A percentile compares a stretch with the other conserved stretches of the same genome.
Evolutionary conservation across 352 stramenopile species (phyloP).

Genomic region (Pilasporangium apinafurcum): DNA sequence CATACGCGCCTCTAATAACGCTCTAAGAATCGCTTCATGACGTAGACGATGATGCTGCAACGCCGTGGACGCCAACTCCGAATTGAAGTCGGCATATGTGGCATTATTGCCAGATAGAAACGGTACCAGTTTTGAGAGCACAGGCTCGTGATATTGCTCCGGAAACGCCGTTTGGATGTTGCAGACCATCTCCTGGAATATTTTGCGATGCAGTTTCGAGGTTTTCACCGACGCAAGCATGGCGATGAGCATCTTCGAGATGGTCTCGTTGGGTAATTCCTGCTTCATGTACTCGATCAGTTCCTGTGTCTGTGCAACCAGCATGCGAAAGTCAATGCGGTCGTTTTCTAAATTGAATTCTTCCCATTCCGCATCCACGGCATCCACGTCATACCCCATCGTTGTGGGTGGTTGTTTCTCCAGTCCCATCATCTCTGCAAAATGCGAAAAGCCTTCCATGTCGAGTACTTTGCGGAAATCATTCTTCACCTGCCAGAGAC

Average conservation of each 20-base stretch:
- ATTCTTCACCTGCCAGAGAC: slow-evolving; percentile 76
- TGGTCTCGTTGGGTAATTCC: slow-evolving; percentile 63
- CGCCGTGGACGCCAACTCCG: slow-evolving; percentile 37
- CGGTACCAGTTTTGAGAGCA: slow-evolving; percentile 61
- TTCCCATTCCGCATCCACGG: slow-evolving; percentile 77
- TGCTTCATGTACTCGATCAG: slow-evolving; percentile 58
- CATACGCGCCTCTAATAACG: slow-evolving; percentile 79
- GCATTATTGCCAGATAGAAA: slow-evolving; percentile 79
- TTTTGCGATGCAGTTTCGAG: slow-evolving; percentile 82
- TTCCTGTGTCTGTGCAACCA: slow-evolving; percentile 56
- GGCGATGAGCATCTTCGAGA: slow-evolving; percentile 79
- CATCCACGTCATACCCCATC: slow-evolving; percentile 13
- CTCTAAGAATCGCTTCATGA: slow-evolving; percentile 71
- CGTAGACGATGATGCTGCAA: slow-evolving; percentile 78
- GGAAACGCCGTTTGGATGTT: slow-evolving; percentile 79
- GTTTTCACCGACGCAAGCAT: slow-evolving; percentile 84
- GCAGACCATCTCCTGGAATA: slow-evolving; percentile 85
- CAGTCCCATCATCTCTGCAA: slow-evolving; percentile 72
- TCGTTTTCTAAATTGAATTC: slow-evolving; percentile 84
- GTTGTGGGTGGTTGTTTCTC: slow-evolving; percentile 20
- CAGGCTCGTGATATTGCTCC: slow-evolving; percentile 48
- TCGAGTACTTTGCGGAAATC: slow-evolving; percentile 77
- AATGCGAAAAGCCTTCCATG: slow-evolving; percentile 63
- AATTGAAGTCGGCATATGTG: slow-evolving; percentile 72
- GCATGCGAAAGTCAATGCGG: slow-evolving; percentile 80